Percentiles rank a stretch among this genome's conserved stretches.
phyloP scores from a whole-genome alignment of 2,329 filamentous ascomycete species.

The Fusarium sp. region DNA sequence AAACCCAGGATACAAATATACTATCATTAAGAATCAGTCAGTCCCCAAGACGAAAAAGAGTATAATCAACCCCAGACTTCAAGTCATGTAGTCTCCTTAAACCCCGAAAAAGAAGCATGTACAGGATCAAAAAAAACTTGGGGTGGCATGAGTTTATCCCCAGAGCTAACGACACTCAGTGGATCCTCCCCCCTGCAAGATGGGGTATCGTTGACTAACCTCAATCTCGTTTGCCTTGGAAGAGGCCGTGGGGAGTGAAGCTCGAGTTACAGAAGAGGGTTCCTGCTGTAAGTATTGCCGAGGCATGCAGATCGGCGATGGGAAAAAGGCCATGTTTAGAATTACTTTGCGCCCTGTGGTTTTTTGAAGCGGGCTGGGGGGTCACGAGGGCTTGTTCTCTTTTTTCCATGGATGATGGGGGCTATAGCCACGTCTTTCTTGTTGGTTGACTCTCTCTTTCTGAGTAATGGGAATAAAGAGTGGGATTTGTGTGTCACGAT shows the following conservation, averaged over 20 bases:
- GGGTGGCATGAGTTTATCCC: constrained; percentile 40
- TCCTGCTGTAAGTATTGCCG: background rate
- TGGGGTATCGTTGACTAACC: constrained; percentile 38
- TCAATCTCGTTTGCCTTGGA: constrained; percentile 44
- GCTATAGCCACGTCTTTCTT: constrained; percentile 7
- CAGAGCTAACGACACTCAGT: constrained; percentile 15
- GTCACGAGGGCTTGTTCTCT: constrained; percentile 27
- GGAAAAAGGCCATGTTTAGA: constrained; percentile 24
- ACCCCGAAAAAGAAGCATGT: constrained; percentile 19
- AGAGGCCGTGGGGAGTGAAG: constrained; percentile 32
- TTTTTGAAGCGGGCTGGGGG: constrained; percentile 18
- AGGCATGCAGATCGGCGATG: constrained; percentile 19
- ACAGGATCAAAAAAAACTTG: constrained; percentile 27
- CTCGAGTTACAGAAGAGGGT: background rate
- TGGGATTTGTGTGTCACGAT: background rate
- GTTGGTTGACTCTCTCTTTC: constrained; percentile 9
- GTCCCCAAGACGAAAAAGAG: background rate
- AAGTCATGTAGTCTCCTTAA: constrained; percentile 22
- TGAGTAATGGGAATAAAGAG: constrained; percentile 16
- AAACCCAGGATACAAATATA: too few relatives aligned
- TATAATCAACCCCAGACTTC: constrained; percentile 9
- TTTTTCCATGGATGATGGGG: background rate
- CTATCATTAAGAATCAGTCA: too few relatives aligned
- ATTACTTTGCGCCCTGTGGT: constrained; percentile 30
- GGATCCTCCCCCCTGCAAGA: constrained; percentile 13